Evolutionary conservation across 768 basidiomycete species (phyloP).

Genomic region (Ephemerocybe angulata): DNA sequence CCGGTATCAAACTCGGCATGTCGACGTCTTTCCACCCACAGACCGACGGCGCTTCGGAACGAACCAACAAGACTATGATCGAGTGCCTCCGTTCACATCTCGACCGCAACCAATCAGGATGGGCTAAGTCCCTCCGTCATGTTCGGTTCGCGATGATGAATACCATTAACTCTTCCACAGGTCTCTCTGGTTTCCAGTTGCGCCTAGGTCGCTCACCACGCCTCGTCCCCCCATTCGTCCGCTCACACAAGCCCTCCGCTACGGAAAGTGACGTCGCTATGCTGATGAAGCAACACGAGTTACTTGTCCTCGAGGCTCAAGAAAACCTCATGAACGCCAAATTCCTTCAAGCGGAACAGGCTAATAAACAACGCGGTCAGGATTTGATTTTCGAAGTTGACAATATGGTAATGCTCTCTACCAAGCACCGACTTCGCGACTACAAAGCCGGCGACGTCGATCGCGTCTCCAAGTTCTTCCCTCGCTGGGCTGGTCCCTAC

Average conservation of each 20-base stretch:
- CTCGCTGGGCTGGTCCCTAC: slow-evolving; percentile 30
- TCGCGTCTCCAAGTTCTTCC: slow-evolving; percentile 40
- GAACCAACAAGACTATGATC: slow-evolving; percentile 30
- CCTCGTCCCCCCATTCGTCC: too few species aligned
- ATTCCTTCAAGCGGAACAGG: neutral
- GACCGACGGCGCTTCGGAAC: slow-evolving; percentile 34
- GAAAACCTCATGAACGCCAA: neutral
- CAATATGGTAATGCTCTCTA: slow-evolving; percentile 25
- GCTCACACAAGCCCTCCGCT: too few species aligned
- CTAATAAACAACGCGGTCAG: neutral
- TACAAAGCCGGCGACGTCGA: slow-evolving; percentile 27
- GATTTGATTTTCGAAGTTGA: neutral
- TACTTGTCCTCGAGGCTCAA: too few species aligned
- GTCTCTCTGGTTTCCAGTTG: slow-evolving; percentile 16
- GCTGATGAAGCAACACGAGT: too few species aligned
- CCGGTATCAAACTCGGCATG: slow-evolving; percentile 28
- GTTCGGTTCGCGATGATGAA: slow-evolving; percentile 27
- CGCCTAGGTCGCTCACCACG: slow-evolving; percentile 3
- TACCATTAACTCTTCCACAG: slow-evolving; percentile 19
- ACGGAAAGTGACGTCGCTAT: too few species aligned
- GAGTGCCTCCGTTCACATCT: slow-evolving; percentile 28
- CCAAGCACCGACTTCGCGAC: slow-evolving; percentile 22
- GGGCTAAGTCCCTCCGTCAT: too few species aligned
- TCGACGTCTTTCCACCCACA: slow-evolving; percentile 42
- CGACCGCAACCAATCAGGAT: too few species aligned